Evolutionary conservation across 179 eudicot genomes (phyloP).

Genomic region (Spinacia oleracea): DNA sequence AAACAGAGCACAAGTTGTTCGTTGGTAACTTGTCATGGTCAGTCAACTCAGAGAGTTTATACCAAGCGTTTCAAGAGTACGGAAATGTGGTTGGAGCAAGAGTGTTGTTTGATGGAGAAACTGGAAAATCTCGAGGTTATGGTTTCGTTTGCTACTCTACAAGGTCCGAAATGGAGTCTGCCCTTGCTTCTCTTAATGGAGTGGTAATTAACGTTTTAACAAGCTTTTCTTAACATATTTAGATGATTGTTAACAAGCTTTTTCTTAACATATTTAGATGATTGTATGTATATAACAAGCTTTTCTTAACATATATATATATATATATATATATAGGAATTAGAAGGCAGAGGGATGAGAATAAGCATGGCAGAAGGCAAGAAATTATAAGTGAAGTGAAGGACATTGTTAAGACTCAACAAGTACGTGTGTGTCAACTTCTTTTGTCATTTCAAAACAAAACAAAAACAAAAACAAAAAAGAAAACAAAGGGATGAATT

Average conservation of each 20-base stretch:
- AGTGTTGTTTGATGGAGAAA: constrained; percentile 81
- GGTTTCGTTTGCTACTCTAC: constrained; percentile 76
- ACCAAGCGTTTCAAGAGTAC: constrained; percentile 54
- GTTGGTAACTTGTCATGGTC: constrained; percentile 91
- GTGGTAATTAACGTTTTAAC: constrained; percentile 49
- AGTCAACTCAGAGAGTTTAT: constrained; percentile 70
- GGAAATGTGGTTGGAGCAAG: constrained; percentile 91
- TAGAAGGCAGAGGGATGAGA: constrained; percentile 82
- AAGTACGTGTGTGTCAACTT: too few relatives aligned
- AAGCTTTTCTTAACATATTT: not conserved
- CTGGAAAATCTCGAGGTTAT: constrained; percentile 90
- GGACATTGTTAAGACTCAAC: too few relatives aligned
- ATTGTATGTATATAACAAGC: not conserved
- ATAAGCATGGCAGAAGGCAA: constrained; percentile 77
- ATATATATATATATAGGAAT: constrained; percentile 48
- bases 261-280: not conserved
- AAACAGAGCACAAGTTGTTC: constrained; percentile 85
- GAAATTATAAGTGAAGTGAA: constrained; percentile 21
- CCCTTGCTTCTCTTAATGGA: constrained; percentile 77
- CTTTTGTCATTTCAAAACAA: not conserved
- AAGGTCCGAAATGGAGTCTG: constrained; percentile 69
- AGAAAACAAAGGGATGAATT: not conserved
- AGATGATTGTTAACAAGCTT: not conserved
- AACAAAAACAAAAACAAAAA: too few relatives aligned
- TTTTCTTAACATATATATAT: not conserved